Percentiles rank a stretch among this genome's conserved stretches.
phyloP scores from a whole-genome alignment of 805 yeast species.

The Cyberlindnera xylosilytica region DNA sequence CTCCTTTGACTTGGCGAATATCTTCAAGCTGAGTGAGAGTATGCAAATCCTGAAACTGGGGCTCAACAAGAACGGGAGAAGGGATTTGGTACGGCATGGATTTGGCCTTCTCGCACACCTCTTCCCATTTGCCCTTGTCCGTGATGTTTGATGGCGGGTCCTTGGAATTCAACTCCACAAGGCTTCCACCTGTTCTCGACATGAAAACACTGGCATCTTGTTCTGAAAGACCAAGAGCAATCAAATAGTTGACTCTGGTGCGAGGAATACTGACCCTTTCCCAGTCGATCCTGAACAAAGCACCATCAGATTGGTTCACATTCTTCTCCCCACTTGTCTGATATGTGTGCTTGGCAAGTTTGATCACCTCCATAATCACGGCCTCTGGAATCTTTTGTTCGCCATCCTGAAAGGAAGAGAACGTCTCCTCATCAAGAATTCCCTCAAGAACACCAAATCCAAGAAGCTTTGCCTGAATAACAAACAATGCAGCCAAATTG shows the following conservation, averaged over 20 bases:
- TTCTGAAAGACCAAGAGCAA: conserved; percentile 29
- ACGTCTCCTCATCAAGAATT: conserved; percentile 30
- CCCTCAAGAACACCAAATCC: conserved; percentile 38
- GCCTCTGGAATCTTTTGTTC: conserved; percentile 32
- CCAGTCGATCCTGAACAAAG: conserved; percentile 34
- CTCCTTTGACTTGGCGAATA: conserved; percentile 33
- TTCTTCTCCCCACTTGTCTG: conserved; percentile 35
- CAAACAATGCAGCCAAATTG: conserved; percentile 25
- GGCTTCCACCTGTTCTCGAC: conserved; percentile 31
- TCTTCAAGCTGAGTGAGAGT: conserved; percentile 40
- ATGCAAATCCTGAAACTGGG: conserved; percentile 37
- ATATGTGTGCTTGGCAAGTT: conserved; percentile 42
- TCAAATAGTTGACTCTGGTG: conserved; percentile 32
- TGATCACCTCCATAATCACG: conserved; percentile 44
- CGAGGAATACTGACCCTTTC: conserved; percentile 41
- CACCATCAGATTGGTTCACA: conserved; percentile 33
- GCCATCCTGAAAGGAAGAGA: conserved; percentile 23
- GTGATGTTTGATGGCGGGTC: conserved; percentile 27
- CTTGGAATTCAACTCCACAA: conserved; percentile 24
- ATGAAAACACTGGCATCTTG: conserved; percentile 31
- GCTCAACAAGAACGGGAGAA: conserved; percentile 30
- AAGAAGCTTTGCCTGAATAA: conserved; percentile 40
- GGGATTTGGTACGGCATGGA: conserved; percentile 25
- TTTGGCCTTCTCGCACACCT: conserved; percentile 16
- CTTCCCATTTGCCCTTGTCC: conserved; percentile 30